Evolutionary conservation across 306 rosid genomes (phyloP).

Genomic region (Erythrophleum fordii): DNA sequence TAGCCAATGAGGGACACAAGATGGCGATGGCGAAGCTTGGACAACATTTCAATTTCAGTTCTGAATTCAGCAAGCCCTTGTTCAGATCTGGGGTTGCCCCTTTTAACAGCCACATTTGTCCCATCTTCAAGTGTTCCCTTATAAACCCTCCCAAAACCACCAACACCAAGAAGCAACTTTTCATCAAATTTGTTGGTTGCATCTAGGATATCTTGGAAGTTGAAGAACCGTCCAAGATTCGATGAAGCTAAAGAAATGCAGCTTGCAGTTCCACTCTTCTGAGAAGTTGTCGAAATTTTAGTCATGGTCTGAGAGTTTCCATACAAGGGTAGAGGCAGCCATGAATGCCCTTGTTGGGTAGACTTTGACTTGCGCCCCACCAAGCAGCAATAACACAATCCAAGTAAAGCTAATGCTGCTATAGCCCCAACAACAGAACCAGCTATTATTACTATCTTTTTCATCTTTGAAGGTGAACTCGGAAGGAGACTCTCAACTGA

Average conservation of each 20-base stretch:
- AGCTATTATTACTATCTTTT: conserved; percentile 48
- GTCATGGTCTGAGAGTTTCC: conserved; percentile 93
- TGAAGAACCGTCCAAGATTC: conserved; percentile 77
- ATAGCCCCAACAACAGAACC: conserved; percentile 59
- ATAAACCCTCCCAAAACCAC: conserved; percentile 94
- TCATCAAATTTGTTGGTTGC: conserved; percentile 94
- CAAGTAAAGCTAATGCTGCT: conserved; percentile 52
- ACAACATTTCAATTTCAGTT: conserved; percentile 95
- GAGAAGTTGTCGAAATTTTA: conserved; percentile 79
- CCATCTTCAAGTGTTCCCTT: conserved; percentile 93
- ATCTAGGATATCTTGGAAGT: conserved; percentile 83
- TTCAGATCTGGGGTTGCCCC: conserved; percentile 93
- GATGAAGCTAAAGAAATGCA: conserved; percentile 81
- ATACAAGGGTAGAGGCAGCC: conserved; percentile 84
- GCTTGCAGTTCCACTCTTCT: conserved; percentile 91
- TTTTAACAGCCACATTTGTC: conserved; percentile 82
- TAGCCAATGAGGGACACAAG: conserved; percentile 97
- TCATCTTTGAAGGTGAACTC: conserved; percentile 52
- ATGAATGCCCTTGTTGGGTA: conserved; percentile 66
- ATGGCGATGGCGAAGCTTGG: conserved; percentile 97
- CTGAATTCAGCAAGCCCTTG: conserved; percentile 95
- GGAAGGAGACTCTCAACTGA: conserved; percentile 68
- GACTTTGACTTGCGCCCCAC: conserved; percentile 54
- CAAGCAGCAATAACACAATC: conserved; percentile 62
- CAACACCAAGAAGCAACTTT: conserved; percentile 84